Evolutionary conservation across 73 alveolate species (phyloP), one percentile per base, ranked within the genome.

Genomic region (Symbiodinium pilosum): DNA sequence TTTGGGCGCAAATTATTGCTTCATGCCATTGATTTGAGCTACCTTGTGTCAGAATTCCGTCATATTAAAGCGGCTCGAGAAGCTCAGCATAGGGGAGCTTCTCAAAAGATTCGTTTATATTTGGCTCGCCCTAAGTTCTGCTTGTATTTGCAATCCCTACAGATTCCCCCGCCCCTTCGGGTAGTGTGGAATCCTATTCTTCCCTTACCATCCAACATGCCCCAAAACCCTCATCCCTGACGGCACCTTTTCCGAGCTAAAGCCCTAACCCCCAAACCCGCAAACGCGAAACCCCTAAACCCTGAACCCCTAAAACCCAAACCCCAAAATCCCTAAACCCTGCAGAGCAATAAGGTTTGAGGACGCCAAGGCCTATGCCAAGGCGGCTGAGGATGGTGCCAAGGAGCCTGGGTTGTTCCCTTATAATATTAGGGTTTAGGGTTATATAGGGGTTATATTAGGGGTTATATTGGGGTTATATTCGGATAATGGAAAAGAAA

Each of bases 381-480:
- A 91, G 88, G 77, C 87, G 30, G 71, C 97, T 0, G 97, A 91
- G n/a, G 88, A 75, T 32, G 51, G 68, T 3, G 97, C 87, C 51
- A 68, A 91, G 97, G 97, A 88, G 32, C 32, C 28, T 1, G 39
- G 36, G 77, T 1, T 59, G 2, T 18, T 1, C 38, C 38, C 6
- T 59, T 56, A 8, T 8, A 56, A 20, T 20, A 8, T 56, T 56
- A 56, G 73, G 73, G 14, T 8, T 56, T 56, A 56, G 73, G 32
- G 73, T 32, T 56, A 3, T 56, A 11, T 11, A 16, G 64, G 16
- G 24, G 16, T 16, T 11, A 47, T 47, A 47, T 47, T 47, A 16
- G 64, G 64, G 64, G 64, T n/a, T n/a, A n/a, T n/a, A n/a, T n/a
- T n/a, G n/a, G n/a, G n/a, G n/a, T n/a, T n/a, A n/a, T n/a, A n/a